These are phyloP conservation scores for Kodamaea laetipori DNA, from an alignment of 805 yeast species.

Conservation along the genomic window DNA sequence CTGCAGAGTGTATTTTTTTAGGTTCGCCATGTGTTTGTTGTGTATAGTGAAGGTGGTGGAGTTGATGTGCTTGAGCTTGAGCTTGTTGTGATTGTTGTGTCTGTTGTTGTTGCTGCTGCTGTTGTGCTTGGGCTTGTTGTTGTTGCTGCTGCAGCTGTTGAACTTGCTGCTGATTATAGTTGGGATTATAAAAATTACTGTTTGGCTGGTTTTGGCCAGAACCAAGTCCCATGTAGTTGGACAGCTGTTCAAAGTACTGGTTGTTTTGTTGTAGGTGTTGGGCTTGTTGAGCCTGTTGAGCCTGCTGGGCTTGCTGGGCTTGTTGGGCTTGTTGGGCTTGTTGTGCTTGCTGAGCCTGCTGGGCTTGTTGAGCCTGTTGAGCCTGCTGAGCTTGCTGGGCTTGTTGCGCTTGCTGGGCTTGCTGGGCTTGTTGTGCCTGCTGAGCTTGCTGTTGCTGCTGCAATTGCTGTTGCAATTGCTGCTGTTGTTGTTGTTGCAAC, in stretches of 20 bases:
- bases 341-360: constrained; percentile 5
- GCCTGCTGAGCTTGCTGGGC: constrained; percentile 7
- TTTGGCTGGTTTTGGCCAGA: not conserved
- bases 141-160: constrained; percentile 12
- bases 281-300: not conserved
- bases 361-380: constrained; percentile 5
- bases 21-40: constrained; percentile 9
- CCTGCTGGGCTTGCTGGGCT: constrained; percentile 5
- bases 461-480: constrained; percentile 7
- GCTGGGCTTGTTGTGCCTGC: constrained; percentile 12
- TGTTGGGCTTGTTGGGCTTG: constrained; percentile 1
- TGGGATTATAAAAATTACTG: not conserved
- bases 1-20: not conserved
- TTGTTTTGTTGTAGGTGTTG: constrained; percentile 7
- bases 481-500: constrained; percentile 9
- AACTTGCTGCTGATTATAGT: constrained; percentile 12
- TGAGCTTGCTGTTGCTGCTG: constrained; percentile 12
- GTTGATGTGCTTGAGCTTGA: constrained; percentile 4
- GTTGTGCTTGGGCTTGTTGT: constrained; percentile 10
- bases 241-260: constrained; percentile 10
- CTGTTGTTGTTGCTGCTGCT: constrained; percentile 1
- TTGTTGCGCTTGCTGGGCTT: constrained; percentile 11
- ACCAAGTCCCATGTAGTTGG: constrained; percentile 7
- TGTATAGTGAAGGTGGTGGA: constrained; percentile 6
- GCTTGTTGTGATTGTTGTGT: not conserved